These are phyloP conservation scores for Peterozyma xylosa DNA, from an alignment of 805 yeast species.

Conservation along the genomic window DNA sequence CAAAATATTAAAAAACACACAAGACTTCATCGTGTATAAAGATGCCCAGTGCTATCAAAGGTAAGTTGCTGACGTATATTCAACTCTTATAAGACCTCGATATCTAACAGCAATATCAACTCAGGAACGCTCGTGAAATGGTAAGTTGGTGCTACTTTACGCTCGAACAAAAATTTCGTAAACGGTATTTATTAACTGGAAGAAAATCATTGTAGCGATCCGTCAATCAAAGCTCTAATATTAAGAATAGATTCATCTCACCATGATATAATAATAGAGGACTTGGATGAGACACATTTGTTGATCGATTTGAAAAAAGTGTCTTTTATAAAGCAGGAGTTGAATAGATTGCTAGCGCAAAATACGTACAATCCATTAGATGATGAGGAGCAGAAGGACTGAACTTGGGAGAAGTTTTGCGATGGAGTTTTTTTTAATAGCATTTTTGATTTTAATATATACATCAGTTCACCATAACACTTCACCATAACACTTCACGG, in stretches of 20 bases:
- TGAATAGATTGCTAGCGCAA: conserved; percentile 67
- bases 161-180: not conserved
- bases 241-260: conserved; percentile 70
- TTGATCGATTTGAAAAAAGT: conserved; percentile 75
- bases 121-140: conserved; percentile 37
- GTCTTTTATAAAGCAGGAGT: conserved; percentile 66
- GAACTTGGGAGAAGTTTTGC: too few relatives aligned
- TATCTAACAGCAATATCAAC: conserved; percentile 1
- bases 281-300: conserved; percentile 86
- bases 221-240: conserved; percentile 84
- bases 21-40: not conserved
- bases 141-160: conserved; percentile 12
- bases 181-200: not conserved
- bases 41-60: conserved; percentile 51
- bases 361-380: conserved; percentile 82
- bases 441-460: too few relatives aligned
- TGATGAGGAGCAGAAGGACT: conserved; percentile 34
- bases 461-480: too few relatives aligned
- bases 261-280: conserved; percentile 68
- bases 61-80: conserved; percentile 12
- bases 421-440: too few relatives aligned
- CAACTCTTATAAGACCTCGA: conserved; percentile 7
- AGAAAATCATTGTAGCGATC: conserved; percentile 47
- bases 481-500: too few relatives aligned
- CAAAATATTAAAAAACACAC: too few relatives aligned